These are phyloP conservation scores for Calonectria crousiana DNA, from an alignment of 2,329 filamentous ascomycete species.

Conservation along the genomic window DNA sequence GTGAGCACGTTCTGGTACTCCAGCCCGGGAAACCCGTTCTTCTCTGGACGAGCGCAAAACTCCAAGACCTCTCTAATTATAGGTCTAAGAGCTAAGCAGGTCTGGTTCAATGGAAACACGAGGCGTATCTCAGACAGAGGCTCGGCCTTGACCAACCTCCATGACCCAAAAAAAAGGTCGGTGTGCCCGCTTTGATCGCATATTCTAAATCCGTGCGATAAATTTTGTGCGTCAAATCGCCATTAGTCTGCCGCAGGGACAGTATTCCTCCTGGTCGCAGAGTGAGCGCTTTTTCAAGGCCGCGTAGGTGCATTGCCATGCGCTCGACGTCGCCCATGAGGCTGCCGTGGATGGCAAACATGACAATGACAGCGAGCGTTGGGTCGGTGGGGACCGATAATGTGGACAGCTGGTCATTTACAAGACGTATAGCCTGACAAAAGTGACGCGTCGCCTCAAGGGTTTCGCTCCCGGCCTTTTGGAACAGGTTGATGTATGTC, in stretches of 20 bases:
- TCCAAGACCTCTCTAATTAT: slow-evolving; percentile 24
- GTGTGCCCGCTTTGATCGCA: slow-evolving; percentile 13
- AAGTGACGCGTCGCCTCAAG: slow-evolving; percentile 38
- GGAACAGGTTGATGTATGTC: slow-evolving; percentile 33
- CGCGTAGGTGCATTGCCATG: slow-evolving; percentile 29
- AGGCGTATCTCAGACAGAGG: neutral
- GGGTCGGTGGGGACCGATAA: slow-evolving; percentile 20
- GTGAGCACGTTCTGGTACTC: slow-evolving; percentile 33
- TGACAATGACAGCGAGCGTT: slow-evolving; percentile 35
- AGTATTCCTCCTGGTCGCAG: slow-evolving; percentile 19
- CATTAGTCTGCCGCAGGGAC: slow-evolving; percentile 22
- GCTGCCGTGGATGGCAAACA: slow-evolving; percentile 35
- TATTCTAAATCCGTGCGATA: slow-evolving; percentile 30
- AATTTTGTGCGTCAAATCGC: slow-evolving; percentile 31
- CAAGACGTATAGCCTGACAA: slow-evolving; percentile 33
- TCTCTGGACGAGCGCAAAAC: slow-evolving; percentile 23
- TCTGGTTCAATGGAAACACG: slow-evolving; percentile 20
- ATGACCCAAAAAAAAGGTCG: slow-evolving; percentile 32
- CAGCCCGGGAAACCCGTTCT: slow-evolving; percentile 13
- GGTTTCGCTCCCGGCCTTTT: slow-evolving; percentile 31
- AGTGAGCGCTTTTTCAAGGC: slow-evolving; percentile 17
- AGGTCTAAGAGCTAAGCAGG: neutral
- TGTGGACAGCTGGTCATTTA: slow-evolving; percentile 28
- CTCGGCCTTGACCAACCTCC: slow-evolving; percentile 11
- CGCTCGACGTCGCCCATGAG: slow-evolving; percentile 20